phyloP scores from a whole-genome alignment of 345 rosid genomes.

The Aquilaria malaccensis region DNA sequence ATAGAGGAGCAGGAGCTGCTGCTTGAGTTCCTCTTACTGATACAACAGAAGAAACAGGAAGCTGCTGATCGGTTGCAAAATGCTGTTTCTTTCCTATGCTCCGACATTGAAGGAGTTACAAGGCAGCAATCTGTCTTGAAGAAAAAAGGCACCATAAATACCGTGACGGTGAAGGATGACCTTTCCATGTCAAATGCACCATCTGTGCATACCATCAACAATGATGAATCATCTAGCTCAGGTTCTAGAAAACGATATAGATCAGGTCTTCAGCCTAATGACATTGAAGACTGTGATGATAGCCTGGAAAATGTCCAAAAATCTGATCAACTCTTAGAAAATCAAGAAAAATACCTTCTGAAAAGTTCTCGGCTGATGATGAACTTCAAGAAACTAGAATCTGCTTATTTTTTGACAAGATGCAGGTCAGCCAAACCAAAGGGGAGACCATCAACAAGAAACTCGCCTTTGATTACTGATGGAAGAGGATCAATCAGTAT shows the following conservation, averaged over 20 bases:
- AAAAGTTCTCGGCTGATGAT: conserved; percentile 73
- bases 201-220: conserved; percentile 25
- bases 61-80: conserved; percentile 59
- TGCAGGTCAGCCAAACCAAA: conserved; percentile 45
- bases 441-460: conserved; percentile 40
- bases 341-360: conserved; percentile 46
- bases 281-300: conserved; percentile 40
- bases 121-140: conserved; percentile 50
- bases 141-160: conserved; percentile 37
- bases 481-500: conserved; percentile 64
- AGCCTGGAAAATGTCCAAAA: conserved; percentile 33
- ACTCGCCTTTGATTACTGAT: conserved; percentile 58
- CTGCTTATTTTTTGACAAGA: conserved; percentile 81
- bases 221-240: conserved; percentile 41
- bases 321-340: conserved; percentile 30
- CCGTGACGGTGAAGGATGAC: conserved; percentile 38
- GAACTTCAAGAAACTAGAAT: conserved; percentile 85
- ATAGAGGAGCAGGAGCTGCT: conserved; percentile 81
- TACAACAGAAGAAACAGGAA: conserved; percentile 74
- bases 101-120: conserved; percentile 75
- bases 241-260: conserved; percentile 69
- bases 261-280: conserved; percentile 28
- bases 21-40: conserved; percentile 76
- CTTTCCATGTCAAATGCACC: conserved; percentile 38
- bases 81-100: conserved; percentile 60